Conservation (phyloP, 345 rosid genomes). For the Syzygium aqueum region DNA sequence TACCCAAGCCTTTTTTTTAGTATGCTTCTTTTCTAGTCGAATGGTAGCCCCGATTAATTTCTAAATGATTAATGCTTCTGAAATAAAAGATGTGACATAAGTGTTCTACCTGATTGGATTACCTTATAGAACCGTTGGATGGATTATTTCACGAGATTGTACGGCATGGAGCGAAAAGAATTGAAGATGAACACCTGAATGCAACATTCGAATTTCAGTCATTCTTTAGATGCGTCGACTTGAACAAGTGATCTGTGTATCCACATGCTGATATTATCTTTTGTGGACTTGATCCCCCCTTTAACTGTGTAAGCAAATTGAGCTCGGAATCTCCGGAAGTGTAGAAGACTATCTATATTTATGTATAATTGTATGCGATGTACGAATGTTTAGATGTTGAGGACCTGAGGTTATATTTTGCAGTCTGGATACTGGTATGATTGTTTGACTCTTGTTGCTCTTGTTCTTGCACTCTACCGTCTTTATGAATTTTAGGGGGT, state of each 20-base stretch:
- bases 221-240: not conserved
- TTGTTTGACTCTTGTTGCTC: not conserved
- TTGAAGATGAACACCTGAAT: not conserved
- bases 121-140: not conserved
- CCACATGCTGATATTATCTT: not conserved
- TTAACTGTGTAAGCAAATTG: not conserved
- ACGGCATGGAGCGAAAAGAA: not conserved
- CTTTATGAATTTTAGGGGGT: not conserved
- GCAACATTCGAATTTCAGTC: not conserved
- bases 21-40: not conserved
- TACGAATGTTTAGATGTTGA: not conserved
- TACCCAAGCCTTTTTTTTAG: not conserved
- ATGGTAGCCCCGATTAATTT: not conserved
- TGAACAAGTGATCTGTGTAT: not conserved
- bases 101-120: not conserved
- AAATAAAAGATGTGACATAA: not conserved
- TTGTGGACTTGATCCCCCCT: not conserved
- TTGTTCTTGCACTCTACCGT: not conserved
- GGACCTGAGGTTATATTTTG: not conserved
- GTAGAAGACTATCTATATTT: not conserved
- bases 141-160: not conserved
- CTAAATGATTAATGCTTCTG: not conserved
- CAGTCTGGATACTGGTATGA: not conserved
- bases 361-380: not conserved
- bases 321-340: not conserved